Evolutionary conservation across 192 early-diverging fungal species (phyloP).

Genomic region (Coemansia sp.): DNA sequence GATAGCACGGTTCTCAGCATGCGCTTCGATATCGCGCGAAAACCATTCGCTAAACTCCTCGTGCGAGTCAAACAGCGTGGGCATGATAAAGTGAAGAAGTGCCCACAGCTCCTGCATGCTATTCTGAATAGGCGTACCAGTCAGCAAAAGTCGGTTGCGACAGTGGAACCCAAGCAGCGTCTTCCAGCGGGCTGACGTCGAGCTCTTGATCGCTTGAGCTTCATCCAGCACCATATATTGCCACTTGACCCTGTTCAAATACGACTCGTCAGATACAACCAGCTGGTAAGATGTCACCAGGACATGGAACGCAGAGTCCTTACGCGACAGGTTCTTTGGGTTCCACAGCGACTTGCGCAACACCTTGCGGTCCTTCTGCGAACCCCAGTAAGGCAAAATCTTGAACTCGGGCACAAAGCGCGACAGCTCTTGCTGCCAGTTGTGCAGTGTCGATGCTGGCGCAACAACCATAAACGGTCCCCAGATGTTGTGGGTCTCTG

Average conservation of each 20-base stretch:
- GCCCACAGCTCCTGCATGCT: conserved; percentile 95
- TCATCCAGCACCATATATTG: conserved; percentile 96
- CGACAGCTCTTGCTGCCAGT: conserved; percentile 89
- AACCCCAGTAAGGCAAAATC: conserved; percentile 87
- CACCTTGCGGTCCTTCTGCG: conserved; percentile 75
- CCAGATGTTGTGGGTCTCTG: conserved; percentile 84
- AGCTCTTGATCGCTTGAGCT: conserved; percentile 92
- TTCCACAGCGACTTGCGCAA: conserved; percentile 76
- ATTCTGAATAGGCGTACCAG: conserved; percentile 94
- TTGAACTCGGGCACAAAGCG: conserved; percentile 79
- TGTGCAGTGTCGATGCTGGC: conserved; percentile 85
- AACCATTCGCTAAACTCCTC: conserved; percentile 96
- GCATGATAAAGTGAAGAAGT: conserved; percentile 94
- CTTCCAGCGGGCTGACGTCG: conserved; percentile 85
- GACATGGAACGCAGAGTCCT: conserved; percentile 83
- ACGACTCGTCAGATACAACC: conserved; percentile 75
- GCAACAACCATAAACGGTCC: conserved; percentile 90
- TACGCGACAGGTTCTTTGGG: conserved; percentile 70
- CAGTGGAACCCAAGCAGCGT: conserved; percentile 79
- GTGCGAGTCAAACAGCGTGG: conserved; percentile 88
- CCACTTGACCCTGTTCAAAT: conserved; percentile 85
- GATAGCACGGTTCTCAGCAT: conserved; percentile 78
- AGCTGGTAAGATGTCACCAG: conserved; percentile 90
- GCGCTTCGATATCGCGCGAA: conserved; percentile 86
- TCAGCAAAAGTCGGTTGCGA: conserved; percentile 81